A percentile compares a stretch with the other conserved stretches of the same genome.
Conservation (phyloP, 2,329 filamentous ascomycete species). For the Paecilomyces variotii region DNA sequence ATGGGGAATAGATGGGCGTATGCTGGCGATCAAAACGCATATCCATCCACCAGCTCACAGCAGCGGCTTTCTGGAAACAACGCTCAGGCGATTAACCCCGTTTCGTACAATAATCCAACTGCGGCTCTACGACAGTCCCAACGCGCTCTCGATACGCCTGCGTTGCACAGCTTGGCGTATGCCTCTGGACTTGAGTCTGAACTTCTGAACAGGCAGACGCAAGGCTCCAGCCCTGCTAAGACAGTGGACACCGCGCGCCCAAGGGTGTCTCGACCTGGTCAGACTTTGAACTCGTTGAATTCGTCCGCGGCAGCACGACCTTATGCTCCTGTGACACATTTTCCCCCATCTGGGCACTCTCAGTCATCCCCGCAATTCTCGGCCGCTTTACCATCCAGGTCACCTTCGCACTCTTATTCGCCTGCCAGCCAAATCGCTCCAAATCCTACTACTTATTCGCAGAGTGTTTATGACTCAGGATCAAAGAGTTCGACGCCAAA, state of each 20-base stretch:
- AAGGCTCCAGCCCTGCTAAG: slow-evolving; percentile 4
- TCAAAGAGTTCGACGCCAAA: not conserved
- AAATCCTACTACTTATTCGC: not conserved
- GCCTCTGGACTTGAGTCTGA: slow-evolving; percentile 13
- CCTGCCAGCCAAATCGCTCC: not conserved
- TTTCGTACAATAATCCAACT: not conserved
- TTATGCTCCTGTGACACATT: not conserved
- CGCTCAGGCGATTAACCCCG: not conserved
- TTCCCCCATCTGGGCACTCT: not conserved
- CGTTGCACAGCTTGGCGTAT: slow-evolving; percentile 15
- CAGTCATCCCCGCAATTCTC: not conserved
- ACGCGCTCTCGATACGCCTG: slow-evolving; percentile 5
- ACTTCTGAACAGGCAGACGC: slow-evolving; percentile 4
- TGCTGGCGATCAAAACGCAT: not conserved
- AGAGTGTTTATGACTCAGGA: not conserved
- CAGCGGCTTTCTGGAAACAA: not conserved
- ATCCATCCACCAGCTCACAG: not conserved
- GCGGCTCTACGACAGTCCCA: not conserved
- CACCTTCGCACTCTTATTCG: not conserved
- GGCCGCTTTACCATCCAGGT: not conserved
- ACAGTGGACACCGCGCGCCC: not conserved
- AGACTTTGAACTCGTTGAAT: not conserved
- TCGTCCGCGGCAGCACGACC: not conserved
- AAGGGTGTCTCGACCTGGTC: not conserved
- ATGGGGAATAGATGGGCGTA: not conserved